Evolutionary conservation across 805 yeast genomes (phyloP).

Genomic region (Yarrowia divulgata): DNA sequence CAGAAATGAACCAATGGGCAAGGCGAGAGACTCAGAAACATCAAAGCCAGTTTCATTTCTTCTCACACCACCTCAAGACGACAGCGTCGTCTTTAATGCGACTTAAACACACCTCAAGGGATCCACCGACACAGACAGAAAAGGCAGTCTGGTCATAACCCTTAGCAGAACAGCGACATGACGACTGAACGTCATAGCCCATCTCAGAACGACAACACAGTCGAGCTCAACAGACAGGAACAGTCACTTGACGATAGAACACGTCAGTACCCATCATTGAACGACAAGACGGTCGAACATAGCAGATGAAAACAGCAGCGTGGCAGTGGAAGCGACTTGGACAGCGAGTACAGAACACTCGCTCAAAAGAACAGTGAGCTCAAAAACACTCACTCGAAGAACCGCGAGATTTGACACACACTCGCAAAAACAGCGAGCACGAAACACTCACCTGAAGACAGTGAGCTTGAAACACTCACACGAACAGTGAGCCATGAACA

Average conservation of each 20-base stretch:
- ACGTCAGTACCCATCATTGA: background rate
- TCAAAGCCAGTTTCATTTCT: background rate
- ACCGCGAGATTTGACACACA: too few relatives aligned
- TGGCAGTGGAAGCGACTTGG: constrained; percentile 1
- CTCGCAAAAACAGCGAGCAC: too few relatives aligned
- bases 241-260: background rate
- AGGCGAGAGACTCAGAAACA: background rate
- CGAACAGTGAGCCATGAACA: background rate
- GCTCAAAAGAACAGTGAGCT: too few relatives aligned
- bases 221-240: background rate
- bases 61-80: constrained; percentile 6
- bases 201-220: background rate
- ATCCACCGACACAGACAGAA: constrained; percentile 4
- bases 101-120: constrained; percentile 1
- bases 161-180: background rate
- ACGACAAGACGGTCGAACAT: background rate
- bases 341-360: too few relatives aligned
- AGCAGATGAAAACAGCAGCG: background rate
- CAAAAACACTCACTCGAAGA: too few relatives aligned
- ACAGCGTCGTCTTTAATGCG: background rate
- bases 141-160: background rate
- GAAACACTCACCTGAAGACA: too few relatives aligned
- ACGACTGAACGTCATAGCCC: background rate
- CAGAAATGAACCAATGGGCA: background rate
- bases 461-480: too few relatives aligned